Evolutionary conservation across 139 green algal genomes (phyloP), one percentile per base, ranked within the genome.

Genomic region (Spirogloea muscicola): DNA sequence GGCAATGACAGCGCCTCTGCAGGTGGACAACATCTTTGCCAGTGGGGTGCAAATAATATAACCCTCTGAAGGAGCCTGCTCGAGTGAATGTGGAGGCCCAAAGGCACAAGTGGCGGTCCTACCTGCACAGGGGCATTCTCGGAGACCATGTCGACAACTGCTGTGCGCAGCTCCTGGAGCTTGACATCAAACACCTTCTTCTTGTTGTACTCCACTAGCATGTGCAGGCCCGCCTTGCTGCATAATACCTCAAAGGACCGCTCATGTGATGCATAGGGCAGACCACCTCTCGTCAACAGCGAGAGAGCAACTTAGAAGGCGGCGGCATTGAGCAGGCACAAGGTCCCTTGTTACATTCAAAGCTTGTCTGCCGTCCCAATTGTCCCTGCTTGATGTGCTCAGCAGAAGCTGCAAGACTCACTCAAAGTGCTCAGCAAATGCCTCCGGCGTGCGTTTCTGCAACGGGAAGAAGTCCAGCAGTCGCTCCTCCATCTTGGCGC

Each of bases 401-500:
- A 21, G 21, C 46, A 31, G 21, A 21, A 55, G n/a, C 46, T 21
- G 21, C 21, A 21, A 21, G 21, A 21, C 21, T 70, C 41, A 74
- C 68, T 40, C 87, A 76, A 98, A 96, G 84, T 96, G 86, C 27
- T 78, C 58, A 41, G 88, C 80, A 74, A 98, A 92, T 13, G 90
- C 85, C 16, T 85, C 58, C 41, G 82, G 80, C 1, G 79, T 90
- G 61, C 88, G 86, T 85, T 94, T 96, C 75, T 87, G 83, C 7
- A 87, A 89, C 29, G 92, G 93, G 85, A 96, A 93, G 77, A 96
- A 93, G 37, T 96, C 91, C 18, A 96, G 75, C 73, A 98, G 84
- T 4, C 86, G 85, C 64, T 91, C 74, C 36, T 91, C 89, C 57
- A 97, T 75, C 58, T 90, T 91, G 10, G 83, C 92, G 77, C 89